Percentiles rank a stretch among this genome's conserved stretches.
These are phyloP conservation scores for Phytomonas sp. DNA, from an alignment of 208 protist species.

Conservation along the genomic window DNA sequence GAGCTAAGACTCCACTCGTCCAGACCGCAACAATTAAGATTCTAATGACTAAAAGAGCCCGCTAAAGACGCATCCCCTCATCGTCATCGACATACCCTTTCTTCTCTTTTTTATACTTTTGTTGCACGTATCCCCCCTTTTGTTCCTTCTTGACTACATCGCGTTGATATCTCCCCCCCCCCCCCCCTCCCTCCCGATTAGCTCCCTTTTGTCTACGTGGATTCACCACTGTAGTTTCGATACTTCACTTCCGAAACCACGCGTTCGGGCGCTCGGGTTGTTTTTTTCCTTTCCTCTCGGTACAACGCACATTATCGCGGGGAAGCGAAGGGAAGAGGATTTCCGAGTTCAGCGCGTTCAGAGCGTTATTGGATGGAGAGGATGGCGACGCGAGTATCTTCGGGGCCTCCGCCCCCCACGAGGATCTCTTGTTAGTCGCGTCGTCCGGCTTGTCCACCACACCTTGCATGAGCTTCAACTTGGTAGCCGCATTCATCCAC, in stretches of 20 bases:
- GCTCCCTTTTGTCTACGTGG: neutral
- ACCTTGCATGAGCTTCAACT: slow-evolving; percentile 10
- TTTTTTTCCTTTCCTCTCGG: slow-evolving; percentile 16
- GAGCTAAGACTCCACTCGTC: neutral
- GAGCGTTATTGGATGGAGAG: too few relatives aligned
- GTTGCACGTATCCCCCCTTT: neutral
- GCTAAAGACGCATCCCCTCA: neutral
- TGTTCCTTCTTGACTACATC: neutral
- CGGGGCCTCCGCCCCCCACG: too few relatives aligned
- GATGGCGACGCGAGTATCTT: too few relatives aligned
- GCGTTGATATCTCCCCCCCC: neutral
- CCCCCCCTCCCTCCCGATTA: neutral
- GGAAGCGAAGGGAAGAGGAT: slow-evolving; percentile 37
- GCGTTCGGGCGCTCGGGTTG: slow-evolving; percentile 25
- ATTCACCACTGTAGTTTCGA: neutral
- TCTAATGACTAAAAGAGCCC: neutral
- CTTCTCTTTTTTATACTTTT: neutral
- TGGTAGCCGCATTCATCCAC: slow-evolving; percentile 25
- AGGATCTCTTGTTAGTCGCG: neutral
- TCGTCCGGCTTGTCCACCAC: neutral
- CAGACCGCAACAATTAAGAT: neutral
- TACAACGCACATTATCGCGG: slow-evolving; percentile 14
- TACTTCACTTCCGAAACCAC: slow-evolving; percentile 29
- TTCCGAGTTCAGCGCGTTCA: neutral
- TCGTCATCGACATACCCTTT: neutral